phyloP scores from a whole-genome alignment of 2,329 filamentous ascomycete species.

The Ascocoryne sarcoides region DNA sequence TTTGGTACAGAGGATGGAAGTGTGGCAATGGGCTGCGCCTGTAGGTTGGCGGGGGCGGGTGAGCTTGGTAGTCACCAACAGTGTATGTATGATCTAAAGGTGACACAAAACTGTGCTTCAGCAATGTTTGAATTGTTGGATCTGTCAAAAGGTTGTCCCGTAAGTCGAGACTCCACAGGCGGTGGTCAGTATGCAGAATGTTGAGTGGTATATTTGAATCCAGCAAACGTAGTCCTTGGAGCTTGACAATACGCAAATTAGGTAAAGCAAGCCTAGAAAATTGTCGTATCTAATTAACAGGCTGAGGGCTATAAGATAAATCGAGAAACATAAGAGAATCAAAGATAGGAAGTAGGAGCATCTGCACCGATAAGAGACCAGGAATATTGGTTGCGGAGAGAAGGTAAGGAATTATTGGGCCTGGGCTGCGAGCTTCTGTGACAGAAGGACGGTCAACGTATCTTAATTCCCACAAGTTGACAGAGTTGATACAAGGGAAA shows the following conservation, averaged over 20 bases:
- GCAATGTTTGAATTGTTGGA: conserved; percentile 25
- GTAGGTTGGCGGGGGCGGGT: too few species aligned
- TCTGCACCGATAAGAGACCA: neutral
- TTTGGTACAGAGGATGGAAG: too few species aligned
- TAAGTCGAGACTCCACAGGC: conserved; percentile 50
- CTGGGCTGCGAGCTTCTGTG: neutral
- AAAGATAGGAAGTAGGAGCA: neutral
- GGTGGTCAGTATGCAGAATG: conserved; percentile 30
- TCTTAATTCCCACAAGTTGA: neutral
- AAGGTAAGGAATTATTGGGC: neutral
- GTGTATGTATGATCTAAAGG: too few species aligned
- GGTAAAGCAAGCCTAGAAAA: conserved; percentile 29
- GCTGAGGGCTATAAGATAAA: conserved; percentile 11
- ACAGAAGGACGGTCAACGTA: neutral
- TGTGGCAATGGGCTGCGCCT: too few species aligned
- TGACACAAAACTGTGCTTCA: too few species aligned
- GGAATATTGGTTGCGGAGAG: neutral
- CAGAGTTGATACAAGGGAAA: neutral
- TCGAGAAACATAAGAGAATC: conserved; percentile 16
- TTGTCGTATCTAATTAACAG: neutral
- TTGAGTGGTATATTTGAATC: conserved; percentile 32
- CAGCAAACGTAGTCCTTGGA: conserved; percentile 36
- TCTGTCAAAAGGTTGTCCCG: conserved; percentile 45
- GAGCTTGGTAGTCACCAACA: too few species aligned
- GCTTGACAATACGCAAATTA: conserved; percentile 43